Evolutionary conservation across 1,284 basidiomycete species (phyloP).

Genomic region (Ceratobasidium sp.): DNA sequence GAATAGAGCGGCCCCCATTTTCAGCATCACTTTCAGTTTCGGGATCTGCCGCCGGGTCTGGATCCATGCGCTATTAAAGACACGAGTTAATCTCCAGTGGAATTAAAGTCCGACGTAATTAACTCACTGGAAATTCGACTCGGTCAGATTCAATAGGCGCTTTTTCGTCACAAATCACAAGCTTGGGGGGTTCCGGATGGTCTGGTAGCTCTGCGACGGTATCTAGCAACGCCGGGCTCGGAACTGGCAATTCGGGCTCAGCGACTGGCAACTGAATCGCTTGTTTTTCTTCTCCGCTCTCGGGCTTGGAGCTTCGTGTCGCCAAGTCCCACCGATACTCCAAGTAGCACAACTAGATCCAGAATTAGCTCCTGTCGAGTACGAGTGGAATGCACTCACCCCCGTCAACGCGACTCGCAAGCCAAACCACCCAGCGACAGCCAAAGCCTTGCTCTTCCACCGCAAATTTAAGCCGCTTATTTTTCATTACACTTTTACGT

Average conservation of each 20-base stretch:
- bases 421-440: slow-evolving; percentile 22
- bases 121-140: slow-evolving; percentile 4
- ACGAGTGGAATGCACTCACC: neutral
- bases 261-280: no score
- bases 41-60: no score
- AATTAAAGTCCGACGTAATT: neutral
- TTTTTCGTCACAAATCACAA: neutral
- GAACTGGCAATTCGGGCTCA: no score
- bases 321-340: neutral
- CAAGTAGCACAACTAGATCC: slow-evolving; percentile 12
- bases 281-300: no score
- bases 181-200: neutral
- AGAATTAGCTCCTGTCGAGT: neutral
- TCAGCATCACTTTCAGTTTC: neutral
- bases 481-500: no score
- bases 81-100: neutral
- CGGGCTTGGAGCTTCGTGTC: no score
- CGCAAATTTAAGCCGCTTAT: neutral
- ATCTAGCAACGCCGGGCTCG: no score
- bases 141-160: neutral
- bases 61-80: slow-evolving; percentile 8
- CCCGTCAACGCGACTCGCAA: slow-evolving; percentile 19
- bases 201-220: neutral
- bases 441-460: slow-evolving; percentile 4
- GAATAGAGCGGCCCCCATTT: neutral